These are phyloP conservation scores for Paxillus involutus DNA, from an alignment of 768 basidiomycete genomes.

Conservation along the genomic window DNA sequence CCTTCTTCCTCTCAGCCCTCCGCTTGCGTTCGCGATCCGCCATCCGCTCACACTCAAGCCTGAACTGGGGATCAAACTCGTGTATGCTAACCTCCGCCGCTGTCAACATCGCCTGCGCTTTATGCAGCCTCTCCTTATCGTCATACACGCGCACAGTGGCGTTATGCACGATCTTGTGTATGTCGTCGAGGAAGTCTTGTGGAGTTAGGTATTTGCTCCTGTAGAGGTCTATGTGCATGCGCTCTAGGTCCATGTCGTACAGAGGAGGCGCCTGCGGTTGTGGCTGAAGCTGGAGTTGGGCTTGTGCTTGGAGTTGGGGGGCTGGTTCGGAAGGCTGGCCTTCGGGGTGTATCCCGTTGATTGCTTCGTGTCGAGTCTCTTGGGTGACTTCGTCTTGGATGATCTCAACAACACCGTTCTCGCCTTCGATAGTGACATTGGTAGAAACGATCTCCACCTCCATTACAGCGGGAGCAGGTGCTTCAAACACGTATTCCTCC, in stretches of 20 bases:
- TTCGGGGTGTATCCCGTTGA: conserved; percentile 37
- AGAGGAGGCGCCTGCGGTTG: conserved; percentile 47
- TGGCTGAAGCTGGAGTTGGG: conserved; percentile 33
- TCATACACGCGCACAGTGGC: conserved; percentile 53
- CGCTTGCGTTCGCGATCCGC: conserved; percentile 71
- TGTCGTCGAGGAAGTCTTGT: conserved; percentile 81
- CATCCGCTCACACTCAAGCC: conserved; percentile 86
- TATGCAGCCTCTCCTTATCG: conserved; percentile 75
- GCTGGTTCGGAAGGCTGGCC: conserved; percentile 17
- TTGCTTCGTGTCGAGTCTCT: conserved; percentile 32
- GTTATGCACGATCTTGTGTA: conserved; percentile 80
- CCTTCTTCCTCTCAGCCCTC: conserved; percentile 47
- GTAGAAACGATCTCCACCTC: conserved; percentile 38
- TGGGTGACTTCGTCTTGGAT: conserved; percentile 36
- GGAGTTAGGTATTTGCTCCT: conserved; percentile 85
- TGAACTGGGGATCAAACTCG: conserved; percentile 79
- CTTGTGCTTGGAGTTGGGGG: conserved; percentile 35
- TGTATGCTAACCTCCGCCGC: conserved; percentile 83
- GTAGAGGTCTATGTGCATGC: conserved; percentile 84
- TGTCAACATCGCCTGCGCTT: conserved; percentile 87
- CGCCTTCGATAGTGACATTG: conserved; percentile 36
- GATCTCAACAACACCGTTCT: conserved; percentile 46
- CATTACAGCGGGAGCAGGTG: conserved; percentile 21
- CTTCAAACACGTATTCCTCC: conserved; percentile 74
- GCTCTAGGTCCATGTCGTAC: conserved; percentile 89